These are phyloP conservation scores for Tylopilus orsonianus DNA, from an alignment of 1,284 basidiomycete genomes.

Conservation along the genomic window DNA sequence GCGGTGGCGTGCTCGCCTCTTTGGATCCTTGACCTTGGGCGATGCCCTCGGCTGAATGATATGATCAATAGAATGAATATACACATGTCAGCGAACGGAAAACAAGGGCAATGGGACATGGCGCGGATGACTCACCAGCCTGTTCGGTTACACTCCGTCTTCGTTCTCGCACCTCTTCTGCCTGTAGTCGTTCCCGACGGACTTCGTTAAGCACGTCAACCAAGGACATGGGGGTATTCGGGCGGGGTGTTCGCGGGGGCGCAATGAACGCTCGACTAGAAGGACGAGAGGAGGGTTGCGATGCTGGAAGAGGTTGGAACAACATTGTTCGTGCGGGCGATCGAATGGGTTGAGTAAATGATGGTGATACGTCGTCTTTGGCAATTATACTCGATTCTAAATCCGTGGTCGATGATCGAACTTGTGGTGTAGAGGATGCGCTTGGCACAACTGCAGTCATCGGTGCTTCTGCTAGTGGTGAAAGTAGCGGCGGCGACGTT, in stretches of 20 bases:
- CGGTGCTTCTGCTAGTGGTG: background rate
- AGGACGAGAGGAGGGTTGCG: slow-evolving; percentile 8
- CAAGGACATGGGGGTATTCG: slow-evolving; percentile 18
- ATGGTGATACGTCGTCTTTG: background rate
- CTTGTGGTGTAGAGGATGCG: background rate
- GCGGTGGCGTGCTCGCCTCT: background rate
- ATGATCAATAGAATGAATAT: background rate
- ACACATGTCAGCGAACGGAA: slow-evolving; percentile 3
- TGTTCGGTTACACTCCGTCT: background rate
- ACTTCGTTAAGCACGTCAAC: slow-evolving; percentile 25
- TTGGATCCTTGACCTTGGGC: background rate
- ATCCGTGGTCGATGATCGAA: background rate
- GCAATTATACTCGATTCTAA: background rate
- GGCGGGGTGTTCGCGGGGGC: slow-evolving; percentile 27
- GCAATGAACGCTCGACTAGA: slow-evolving; percentile 17
- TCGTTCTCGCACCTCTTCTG: background rate
- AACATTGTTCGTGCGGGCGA: background rate
- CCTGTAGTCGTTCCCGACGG: slow-evolving; percentile 10
- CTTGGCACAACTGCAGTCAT: background rate
- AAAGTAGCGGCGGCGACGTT: background rate
- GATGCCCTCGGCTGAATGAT: slow-evolving; percentile 2
- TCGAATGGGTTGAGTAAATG: background rate
- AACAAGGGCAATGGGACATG: background rate
- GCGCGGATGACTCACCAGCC: background rate
- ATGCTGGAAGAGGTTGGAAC: background rate